phyloP scores from a whole-genome alignment of 208 protist species.

The Leishmania martiniquensis region DNA sequence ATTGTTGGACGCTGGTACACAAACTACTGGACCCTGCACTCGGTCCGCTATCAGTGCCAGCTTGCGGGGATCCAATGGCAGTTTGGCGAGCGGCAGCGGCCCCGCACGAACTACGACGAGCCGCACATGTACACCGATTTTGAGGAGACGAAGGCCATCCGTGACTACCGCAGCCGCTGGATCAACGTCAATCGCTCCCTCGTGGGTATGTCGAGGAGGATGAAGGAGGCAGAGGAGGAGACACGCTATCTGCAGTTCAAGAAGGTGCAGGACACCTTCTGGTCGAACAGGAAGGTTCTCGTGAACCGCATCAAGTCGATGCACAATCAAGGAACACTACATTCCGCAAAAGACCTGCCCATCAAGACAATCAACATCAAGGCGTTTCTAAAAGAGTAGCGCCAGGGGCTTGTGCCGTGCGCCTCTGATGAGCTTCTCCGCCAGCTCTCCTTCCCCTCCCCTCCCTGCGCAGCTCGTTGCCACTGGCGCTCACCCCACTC shows the following conservation, averaged over 20 bases:
- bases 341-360: slow-evolving; percentile 75
- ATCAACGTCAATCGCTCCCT: slow-evolving; percentile 93
- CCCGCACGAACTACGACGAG: slow-evolving; percentile 91
- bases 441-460: background rate
- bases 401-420: background rate
- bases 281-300: slow-evolving; percentile 89
- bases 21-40: slow-evolving; percentile 93
- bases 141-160: slow-evolving; percentile 88
- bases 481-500: background rate
- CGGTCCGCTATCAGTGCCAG: slow-evolving; percentile 85
- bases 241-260: slow-evolving; percentile 86
- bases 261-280: slow-evolving; percentile 89
- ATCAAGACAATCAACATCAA: slow-evolving; percentile 90
- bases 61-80: slow-evolving; percentile 82
- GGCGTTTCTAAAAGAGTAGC: slow-evolving; percentile 75
- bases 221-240: slow-evolving; percentile 92
- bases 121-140: slow-evolving; percentile 90
- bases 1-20: slow-evolving; percentile 91
- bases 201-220: slow-evolving; percentile 85
- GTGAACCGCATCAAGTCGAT: slow-evolving; percentile 93
- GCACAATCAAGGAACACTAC: slow-evolving; percentile 82
- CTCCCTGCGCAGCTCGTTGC: background rate
- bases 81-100: slow-evolving; percentile 75
- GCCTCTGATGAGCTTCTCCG: background rate
- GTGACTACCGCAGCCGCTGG: slow-evolving; percentile 91